Conservation (phyloP, 768 basidiomycete genomes). For the Obba rivulosa region DNA sequence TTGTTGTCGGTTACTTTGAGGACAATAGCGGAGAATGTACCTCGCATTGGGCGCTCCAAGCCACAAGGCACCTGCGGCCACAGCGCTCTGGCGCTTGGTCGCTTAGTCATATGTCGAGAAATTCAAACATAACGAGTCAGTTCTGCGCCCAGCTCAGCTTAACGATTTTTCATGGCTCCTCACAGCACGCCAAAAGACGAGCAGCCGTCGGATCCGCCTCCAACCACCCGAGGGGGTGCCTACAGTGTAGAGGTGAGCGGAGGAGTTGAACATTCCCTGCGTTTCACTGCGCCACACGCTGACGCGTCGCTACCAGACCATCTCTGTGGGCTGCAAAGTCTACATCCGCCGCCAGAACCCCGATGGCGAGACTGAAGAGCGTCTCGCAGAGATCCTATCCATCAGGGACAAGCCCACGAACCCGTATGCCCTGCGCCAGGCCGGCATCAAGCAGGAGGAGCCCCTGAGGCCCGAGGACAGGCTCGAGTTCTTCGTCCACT, state of each 20-base stretch:
- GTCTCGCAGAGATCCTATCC: slow-evolving; percentile 92
- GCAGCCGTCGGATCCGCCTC: slow-evolving; percentile 44
- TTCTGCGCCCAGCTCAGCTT: background rate
- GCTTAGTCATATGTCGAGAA: slow-evolving; percentile 11
- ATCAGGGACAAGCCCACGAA: slow-evolving; percentile 83
- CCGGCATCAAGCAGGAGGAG: slow-evolving; percentile 39
- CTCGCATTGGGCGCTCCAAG: too few species aligned
- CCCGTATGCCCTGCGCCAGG: slow-evolving; percentile 46
- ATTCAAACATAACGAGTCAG: slow-evolving; percentile 5
- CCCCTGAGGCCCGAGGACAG: slow-evolving; percentile 64
- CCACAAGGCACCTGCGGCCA: background rate
- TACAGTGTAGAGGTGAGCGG: slow-evolving; percentile 67
- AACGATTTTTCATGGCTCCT: slow-evolving; percentile 17
- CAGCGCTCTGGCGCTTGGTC: background rate
- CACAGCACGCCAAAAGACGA: slow-evolving; percentile 31
- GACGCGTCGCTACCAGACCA: slow-evolving; percentile 46
- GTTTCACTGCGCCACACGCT: slow-evolving; percentile 17
- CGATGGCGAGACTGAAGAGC: slow-evolving; percentile 77
- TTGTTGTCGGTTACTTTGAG: background rate
- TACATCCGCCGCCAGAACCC: slow-evolving; percentile 78
- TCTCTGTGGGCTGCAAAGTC: slow-evolving; percentile 93
- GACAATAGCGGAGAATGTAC: background rate
- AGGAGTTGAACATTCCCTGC: slow-evolving; percentile 16
- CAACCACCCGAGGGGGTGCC: slow-evolving; percentile 67
- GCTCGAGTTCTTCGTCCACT: slow-evolving; percentile 95